These are phyloP conservation scores for Calonectria ilicicola DNA, from an alignment of 2,329 filamentous ascomycete genomes.

Conservation along the genomic window DNA sequence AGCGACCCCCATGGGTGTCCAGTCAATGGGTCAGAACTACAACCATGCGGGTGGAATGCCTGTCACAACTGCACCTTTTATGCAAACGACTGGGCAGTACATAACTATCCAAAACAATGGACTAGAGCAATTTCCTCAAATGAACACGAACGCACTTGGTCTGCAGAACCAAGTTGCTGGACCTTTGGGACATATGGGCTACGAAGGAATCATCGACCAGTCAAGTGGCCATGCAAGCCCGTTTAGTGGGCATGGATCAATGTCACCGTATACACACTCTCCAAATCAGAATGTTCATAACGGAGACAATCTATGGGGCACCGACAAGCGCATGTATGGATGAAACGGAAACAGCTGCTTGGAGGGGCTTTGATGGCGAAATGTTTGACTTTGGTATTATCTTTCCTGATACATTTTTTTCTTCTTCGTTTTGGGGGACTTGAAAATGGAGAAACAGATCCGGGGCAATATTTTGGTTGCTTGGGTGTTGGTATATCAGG, in stretches of 20 bases:
- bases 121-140: conserved; percentile 47
- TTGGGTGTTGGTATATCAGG: neutral
- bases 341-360: conserved; percentile 8
- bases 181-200: conserved; percentile 45
- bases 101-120: conserved; percentile 41
- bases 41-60: conserved; percentile 39
- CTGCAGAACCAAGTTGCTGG: conserved; percentile 43
- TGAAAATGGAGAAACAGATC: conserved; percentile 3
- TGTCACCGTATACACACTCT: conserved; percentile 50
- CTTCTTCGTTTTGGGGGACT: neutral
- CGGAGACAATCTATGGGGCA: conserved; percentile 39
- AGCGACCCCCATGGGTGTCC: conserved; percentile 41
- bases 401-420: neutral
- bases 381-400: neutral
- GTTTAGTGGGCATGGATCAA: conserved; percentile 51
- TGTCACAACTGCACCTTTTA: conserved; percentile 38
- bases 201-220: conserved; percentile 47
- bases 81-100: conserved; percentile 37
- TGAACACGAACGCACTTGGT: conserved; percentile 49
- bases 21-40: conserved; percentile 42
- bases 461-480: neutral
- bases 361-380: neutral
- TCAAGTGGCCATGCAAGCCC: conserved; percentile 50
- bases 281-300: conserved; percentile 45
- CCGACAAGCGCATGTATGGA: conserved; percentile 33